Evolutionary conservation across 805 yeast genomes (phyloP), one percentile per base, ranked within the genome.

Genomic region (Candida dendrica): DNA sequence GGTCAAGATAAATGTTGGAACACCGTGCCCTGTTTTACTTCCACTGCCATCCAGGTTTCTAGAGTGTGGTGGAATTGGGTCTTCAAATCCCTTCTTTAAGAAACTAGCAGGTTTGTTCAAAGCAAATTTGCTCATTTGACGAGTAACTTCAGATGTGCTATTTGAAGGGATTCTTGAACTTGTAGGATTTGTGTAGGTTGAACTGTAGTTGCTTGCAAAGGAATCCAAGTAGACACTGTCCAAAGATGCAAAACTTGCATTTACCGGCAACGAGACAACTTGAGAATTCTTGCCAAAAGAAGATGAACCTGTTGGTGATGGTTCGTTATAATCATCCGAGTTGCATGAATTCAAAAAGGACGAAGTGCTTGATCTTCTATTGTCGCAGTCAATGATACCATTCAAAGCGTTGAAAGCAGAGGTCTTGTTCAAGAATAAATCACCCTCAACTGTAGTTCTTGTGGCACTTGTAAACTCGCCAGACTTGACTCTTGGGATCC

Each of bases 211-310:
- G 9, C 52, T 42, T 2, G 54, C 70, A 45, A 71, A 68, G 45
- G 70, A 74, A 40, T 77, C 83, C 49, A 77, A 73, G 54, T 81
- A 79, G 45, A 75, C 72, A 56, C 89, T 79, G 53, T 81, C 89
- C 54, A 84, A 63, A 0, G 90, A 83, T 1, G 91, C 91, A 66
- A 82, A 83, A 47, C 89, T 81, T 34, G 84, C 85, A 46, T 77
- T 81, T 14, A 81, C 66, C 0, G 87, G 87, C 33, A 83, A 58
- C 4, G 84, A 74, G 34, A 84, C 84, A 32, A 79, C 72, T n/a
- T 82, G 75, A 1, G 81, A 65, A 6, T 58, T 61, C n/a, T 58
- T 45, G 41, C 65, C 69, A 10, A 66, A 71, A 3, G 68, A 65
- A 24, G 61, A 64, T 27, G 30, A 31, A 27, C 4, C 5, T 8